These are phyloP conservation scores for Chaetomiaceae sp. DNA, from an alignment of 2,329 filamentous ascomycete genomes.

Conservation along the genomic window DNA sequence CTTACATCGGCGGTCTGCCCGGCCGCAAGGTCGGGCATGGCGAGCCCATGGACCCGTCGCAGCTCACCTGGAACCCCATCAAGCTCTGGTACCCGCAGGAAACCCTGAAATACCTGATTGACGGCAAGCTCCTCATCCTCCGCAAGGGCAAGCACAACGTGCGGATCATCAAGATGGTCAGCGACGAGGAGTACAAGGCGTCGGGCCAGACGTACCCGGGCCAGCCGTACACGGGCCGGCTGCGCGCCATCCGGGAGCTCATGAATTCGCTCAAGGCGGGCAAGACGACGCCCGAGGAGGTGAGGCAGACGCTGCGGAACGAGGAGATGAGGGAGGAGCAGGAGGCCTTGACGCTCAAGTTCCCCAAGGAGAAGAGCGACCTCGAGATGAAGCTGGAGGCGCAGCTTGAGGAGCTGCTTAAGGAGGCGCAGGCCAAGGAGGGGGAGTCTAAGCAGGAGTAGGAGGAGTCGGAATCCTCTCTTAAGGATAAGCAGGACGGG, in stretches of 20 bases:
- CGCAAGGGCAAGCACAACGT: constrained; percentile 62
- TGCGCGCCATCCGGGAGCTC: constrained; percentile 41
- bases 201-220: constrained; percentile 51
- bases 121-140: constrained; percentile 54
- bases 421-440: constrained; percentile 1
- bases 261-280: constrained; percentile 32
- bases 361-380: constrained; percentile 25
- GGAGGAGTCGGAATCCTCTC: too few relatives aligned
- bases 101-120: constrained; percentile 57
- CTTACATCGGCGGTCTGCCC: constrained; percentile 56
- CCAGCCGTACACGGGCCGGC: constrained; percentile 45
- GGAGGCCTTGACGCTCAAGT: constrained; percentile 17
- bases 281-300: constrained; percentile 26
- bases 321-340: background rate
- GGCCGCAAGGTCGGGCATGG: constrained; percentile 30
- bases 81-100: constrained; percentile 55
- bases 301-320: constrained; percentile 24
- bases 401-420: constrained; percentile 20
- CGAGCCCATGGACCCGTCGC: constrained; percentile 26
- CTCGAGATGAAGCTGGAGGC: constrained; percentile 21
- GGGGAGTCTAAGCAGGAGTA: background rate
- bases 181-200: constrained; percentile 49
- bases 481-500: background rate
- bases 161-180: constrained; percentile 56
- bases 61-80: constrained; percentile 58